These are phyloP conservation scores for Forsythia suspensa DNA, from an alignment of 257 asterid species.

Conservation along the genomic window DNA sequence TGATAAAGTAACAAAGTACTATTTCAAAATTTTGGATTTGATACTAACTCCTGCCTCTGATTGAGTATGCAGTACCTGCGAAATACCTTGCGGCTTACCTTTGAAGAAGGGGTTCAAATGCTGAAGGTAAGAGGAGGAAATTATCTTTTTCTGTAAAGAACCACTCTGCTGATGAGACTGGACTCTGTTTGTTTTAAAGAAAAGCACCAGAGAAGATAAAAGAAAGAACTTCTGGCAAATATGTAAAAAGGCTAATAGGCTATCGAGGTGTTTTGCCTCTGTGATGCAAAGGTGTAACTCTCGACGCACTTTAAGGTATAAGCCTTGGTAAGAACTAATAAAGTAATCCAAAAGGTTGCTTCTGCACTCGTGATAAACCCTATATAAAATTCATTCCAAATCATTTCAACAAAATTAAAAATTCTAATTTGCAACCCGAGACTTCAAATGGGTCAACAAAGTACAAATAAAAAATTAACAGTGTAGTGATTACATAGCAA, in stretches of 20 bases:
- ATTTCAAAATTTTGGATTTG: not conserved
- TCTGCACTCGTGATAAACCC: not conserved
- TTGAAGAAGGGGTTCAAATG: slow-evolving; percentile 90
- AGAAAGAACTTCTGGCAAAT: not conserved
- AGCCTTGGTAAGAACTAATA: not conserved
- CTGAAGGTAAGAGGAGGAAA: slow-evolving; percentile 56
- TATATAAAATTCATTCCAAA: too few species aligned
- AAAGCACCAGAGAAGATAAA: not conserved
- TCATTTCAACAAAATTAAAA: not conserved
- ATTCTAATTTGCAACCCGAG: not conserved
- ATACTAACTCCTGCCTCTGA: slow-evolving; percentile 1
- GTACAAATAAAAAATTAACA: not conserved
- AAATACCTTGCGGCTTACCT: slow-evolving; percentile 76
- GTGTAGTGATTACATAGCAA: too few species aligned
- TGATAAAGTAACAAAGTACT: not conserved
- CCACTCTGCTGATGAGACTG: not conserved
- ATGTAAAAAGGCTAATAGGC: not conserved
- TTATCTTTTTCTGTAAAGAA: not conserved
- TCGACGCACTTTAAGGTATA: not conserved
- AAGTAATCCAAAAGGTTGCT: not conserved
- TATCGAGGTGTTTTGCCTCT: not conserved
- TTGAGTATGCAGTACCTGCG: slow-evolving; percentile 65
- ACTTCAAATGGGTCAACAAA: not conserved
- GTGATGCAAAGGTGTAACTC: not conserved
- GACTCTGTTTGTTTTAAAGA: not conserved